Conservation (phyloP, 176 grass and related monocot species). For the Lolium perenne region DNA sequence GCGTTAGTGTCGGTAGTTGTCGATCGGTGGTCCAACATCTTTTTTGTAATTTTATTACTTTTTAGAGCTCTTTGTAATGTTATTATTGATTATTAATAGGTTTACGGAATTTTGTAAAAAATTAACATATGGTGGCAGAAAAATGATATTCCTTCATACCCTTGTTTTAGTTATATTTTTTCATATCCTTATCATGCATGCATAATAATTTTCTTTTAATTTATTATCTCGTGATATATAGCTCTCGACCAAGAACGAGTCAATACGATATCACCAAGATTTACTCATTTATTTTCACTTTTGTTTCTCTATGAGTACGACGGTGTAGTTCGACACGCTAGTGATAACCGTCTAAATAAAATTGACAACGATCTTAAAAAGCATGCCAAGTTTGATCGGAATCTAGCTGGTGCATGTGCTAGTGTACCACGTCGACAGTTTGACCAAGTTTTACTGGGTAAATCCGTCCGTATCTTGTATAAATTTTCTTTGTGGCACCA, state of each 20-base stretch:
- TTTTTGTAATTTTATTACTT: too few species aligned
- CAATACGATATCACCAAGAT: background rate
- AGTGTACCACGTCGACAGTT: background rate
- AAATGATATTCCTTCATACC: background rate
- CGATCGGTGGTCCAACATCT: too few species aligned
- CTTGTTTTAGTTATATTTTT: background rate
- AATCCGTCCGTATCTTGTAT: background rate
- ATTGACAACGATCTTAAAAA: background rate
- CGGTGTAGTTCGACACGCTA: background rate
- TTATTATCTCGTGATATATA: background rate
- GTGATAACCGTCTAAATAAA: background rate
- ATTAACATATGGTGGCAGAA: background rate
- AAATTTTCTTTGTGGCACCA: background rate
- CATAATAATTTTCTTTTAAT: background rate
- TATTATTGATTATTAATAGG: too few species aligned
- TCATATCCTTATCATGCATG: background rate
- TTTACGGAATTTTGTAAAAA: too few species aligned
- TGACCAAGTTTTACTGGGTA: background rate
- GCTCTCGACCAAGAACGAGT: background rate
- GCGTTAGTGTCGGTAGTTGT: too few species aligned
- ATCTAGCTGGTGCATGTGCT: background rate
- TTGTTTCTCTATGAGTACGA: background rate
- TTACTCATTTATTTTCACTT: too few species aligned
- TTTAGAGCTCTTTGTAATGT: too few species aligned
- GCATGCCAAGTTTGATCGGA: conserved; percentile 35